These are phyloP conservation scores for Leishmania mexicana DNA, from an alignment of 208 protist genomes.

Conservation along the genomic window DNA sequence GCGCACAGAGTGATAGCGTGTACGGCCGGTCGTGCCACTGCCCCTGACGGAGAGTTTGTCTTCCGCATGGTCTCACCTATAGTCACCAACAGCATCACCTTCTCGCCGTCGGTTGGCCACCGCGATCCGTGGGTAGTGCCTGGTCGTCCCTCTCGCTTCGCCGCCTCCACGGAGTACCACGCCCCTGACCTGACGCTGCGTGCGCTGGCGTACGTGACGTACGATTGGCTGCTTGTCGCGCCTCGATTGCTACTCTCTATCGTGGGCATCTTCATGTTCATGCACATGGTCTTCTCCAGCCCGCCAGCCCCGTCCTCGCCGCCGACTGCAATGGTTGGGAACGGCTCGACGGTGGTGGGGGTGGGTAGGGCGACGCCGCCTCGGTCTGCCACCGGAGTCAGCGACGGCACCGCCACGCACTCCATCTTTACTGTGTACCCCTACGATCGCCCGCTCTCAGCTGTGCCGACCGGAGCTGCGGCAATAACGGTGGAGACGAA, in stretches of 20 bases:
- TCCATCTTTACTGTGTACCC: slow-evolving; percentile 16
- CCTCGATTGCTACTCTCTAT: slow-evolving; percentile 33
- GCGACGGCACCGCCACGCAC: background rate
- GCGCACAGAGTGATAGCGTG: background rate
- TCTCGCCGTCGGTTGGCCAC: slow-evolving; percentile 2
- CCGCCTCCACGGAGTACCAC: slow-evolving; percentile 14
- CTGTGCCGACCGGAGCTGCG: background rate
- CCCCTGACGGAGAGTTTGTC: background rate
- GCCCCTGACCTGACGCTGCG: slow-evolving; percentile 36
- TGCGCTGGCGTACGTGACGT: slow-evolving; percentile 31
- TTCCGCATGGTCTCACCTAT: background rate
- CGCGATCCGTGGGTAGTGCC: slow-evolving; percentile 22
- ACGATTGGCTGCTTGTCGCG: slow-evolving; percentile 19
- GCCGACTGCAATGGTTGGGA: background rate
- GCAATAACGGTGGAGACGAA: background rate
- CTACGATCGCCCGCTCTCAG: background rate
- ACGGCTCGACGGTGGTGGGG: background rate
- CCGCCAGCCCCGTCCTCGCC: background rate
- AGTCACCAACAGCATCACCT: background rate
- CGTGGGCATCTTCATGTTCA: slow-evolving; percentile 36
- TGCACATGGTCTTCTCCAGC: slow-evolving; percentile 34
- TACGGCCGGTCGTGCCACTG: background rate
- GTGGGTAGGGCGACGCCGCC: background rate
- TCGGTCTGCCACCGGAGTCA: background rate
- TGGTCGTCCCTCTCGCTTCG: slow-evolving; percentile 22